These are phyloP conservation scores for Saturnispora dispora DNA, from an alignment of 805 yeast genomes.

Conservation along the genomic window DNA sequence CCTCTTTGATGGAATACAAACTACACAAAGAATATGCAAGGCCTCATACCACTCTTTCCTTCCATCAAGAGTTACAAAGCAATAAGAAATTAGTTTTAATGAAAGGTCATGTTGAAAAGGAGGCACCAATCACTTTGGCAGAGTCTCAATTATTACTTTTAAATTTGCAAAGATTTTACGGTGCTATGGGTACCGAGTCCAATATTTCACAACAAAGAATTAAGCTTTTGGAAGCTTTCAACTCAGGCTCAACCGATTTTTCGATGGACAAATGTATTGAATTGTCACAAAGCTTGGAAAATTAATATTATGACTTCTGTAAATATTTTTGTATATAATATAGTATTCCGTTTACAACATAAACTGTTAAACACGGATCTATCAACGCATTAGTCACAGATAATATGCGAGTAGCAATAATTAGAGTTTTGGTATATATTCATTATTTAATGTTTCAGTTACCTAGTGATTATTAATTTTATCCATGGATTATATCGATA, in stretches of 20 bases:
- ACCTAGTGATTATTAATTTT: too few species aligned
- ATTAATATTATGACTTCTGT: slow-evolving; percentile 10
- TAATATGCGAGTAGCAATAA: too few species aligned
- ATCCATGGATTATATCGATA: too few species aligned
- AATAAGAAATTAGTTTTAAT: slow-evolving; percentile 62
- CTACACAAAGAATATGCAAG: slow-evolving; percentile 85
- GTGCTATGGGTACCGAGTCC: slow-evolving; percentile 45
- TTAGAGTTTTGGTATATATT: too few species aligned
- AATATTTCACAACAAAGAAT: slow-evolving; percentile 40
- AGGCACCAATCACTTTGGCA: slow-evolving; percentile 52
- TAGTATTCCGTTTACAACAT: not conserved
- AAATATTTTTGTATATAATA: not conserved
- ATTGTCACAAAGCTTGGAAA: slow-evolving; percentile 67
- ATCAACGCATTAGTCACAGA: too few species aligned
- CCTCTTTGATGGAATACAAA: slow-evolving; percentile 86
- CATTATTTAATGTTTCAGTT: too few species aligned
- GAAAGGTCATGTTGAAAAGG: slow-evolving; percentile 78
- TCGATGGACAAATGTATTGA: slow-evolving; percentile 56
- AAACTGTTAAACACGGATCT: not conserved
- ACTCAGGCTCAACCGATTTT: slow-evolving; percentile 58
- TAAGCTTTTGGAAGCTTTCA: slow-evolving; percentile 56
- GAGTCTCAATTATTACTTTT: slow-evolving; percentile 74
- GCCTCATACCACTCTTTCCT: slow-evolving; percentile 86
- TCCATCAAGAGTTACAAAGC: slow-evolving; percentile 67
- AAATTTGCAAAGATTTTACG: slow-evolving; percentile 77